These are phyloP conservation scores for Lipomyces orientalis DNA, from an alignment of 805 yeast genomes.

Conservation along the genomic window DNA sequence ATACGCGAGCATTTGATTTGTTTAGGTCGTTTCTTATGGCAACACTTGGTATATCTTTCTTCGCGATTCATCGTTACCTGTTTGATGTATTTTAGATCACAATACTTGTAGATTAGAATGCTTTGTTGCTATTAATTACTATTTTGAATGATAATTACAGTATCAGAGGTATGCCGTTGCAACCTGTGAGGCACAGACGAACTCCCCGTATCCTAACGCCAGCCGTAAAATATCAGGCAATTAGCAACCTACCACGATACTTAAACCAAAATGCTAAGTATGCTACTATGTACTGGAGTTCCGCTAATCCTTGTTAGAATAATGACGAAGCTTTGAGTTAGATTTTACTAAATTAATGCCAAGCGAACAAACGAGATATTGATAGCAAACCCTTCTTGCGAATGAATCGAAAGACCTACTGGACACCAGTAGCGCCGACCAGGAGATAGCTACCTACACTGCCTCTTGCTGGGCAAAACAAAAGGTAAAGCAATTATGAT, in stretches of 20 bases:
- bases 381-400: not conserved
- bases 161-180: not conserved
- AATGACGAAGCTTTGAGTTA: not conserved
- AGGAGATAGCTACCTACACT: not conserved
- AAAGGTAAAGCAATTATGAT: not conserved
- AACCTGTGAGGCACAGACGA: too few species aligned
- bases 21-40: not conserved
- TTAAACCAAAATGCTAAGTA: not conserved
- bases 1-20: not conserved
- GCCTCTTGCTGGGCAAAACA: not conserved
- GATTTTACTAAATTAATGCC: slow-evolving; percentile 1
- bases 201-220: too few species aligned
- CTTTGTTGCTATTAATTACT: not conserved
- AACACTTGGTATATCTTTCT: not conserved
- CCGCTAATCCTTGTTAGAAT: not conserved
- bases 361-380: not conserved
- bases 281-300: not conserved
- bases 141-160: not conserved
- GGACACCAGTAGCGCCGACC: not conserved
- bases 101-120: slow-evolving; percentile 6
- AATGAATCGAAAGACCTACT: not conserved
- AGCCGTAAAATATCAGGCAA: not conserved
- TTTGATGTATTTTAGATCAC: not conserved
- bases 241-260: not conserved
- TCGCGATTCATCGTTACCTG: not conserved